These are phyloP conservation scores for Komagataella ulmi DNA, from an alignment of 805 yeast genomes.

Conservation along the genomic window DNA sequence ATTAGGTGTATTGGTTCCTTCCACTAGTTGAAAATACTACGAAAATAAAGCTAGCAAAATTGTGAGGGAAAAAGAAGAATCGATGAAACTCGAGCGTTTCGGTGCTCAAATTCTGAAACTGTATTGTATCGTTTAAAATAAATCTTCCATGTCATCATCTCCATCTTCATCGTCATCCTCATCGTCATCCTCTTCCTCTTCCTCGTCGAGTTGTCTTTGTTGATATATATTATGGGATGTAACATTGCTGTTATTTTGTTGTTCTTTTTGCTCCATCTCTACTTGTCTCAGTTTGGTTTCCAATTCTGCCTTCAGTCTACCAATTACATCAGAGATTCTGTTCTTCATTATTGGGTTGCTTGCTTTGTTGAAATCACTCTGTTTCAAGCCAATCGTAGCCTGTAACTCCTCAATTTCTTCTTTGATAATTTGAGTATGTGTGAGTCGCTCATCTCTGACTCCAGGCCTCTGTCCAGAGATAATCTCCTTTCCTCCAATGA, in stretches of 20 bases:
- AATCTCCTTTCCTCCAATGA: constrained; percentile 32
- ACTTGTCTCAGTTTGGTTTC: constrained; percentile 69
- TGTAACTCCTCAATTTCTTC: constrained; percentile 84
- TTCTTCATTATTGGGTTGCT: constrained; percentile 76
- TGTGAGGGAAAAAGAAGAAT: background rate
- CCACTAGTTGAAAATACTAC: too few relatives aligned
- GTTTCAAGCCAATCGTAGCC: constrained; percentile 61
- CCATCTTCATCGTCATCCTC: constrained; percentile 11
- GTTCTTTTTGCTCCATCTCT: constrained; percentile 16
- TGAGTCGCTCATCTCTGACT: constrained; percentile 31
- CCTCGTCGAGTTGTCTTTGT: constrained; percentile 13
- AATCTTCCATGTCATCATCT: constrained; percentile 14
- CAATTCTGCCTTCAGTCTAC: constrained; percentile 65
- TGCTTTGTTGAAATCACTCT: constrained; percentile 57
- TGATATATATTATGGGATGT: constrained; percentile 8
- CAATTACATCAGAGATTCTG: constrained; percentile 73
- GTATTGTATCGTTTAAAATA: constrained; percentile 11
- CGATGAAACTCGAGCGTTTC: background rate
- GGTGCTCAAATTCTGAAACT: background rate
- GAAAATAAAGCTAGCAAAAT: too few relatives aligned
- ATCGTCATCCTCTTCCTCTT: constrained; percentile 13
- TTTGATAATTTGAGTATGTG: constrained; percentile 59
- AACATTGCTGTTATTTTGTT: constrained; percentile 7
- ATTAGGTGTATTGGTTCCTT: too few relatives aligned
- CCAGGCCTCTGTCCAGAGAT: constrained; percentile 35